Percentiles rank a stretch among this genome's conserved stretches.
phyloP scores from a whole-genome alignment of 2,329 filamentous ascomycete genomes.

The Hypoxylon sp. region DNA sequence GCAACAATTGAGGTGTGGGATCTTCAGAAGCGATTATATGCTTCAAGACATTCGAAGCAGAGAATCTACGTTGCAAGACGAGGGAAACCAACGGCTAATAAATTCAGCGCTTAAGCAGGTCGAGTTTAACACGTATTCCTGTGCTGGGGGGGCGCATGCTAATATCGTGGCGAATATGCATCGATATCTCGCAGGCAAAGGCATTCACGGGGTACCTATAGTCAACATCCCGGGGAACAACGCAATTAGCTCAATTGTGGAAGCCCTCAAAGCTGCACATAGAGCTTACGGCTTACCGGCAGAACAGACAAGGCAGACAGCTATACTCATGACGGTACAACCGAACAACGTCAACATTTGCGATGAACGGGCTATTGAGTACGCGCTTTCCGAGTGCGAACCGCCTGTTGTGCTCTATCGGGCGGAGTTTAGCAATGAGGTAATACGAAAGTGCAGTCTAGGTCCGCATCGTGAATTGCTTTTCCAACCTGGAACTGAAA shows the following conservation, averaged over 20 bases:
- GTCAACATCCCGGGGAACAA: conserved; percentile 53
- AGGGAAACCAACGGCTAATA: neutral
- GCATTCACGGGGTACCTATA: conserved; percentile 49
- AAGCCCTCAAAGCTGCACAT: conserved; percentile 55
- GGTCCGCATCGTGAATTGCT: conserved; percentile 54
- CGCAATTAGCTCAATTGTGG: conserved; percentile 53
- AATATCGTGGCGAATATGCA: conserved; percentile 60
- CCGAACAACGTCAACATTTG: conserved; percentile 61
- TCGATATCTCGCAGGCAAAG: conserved; percentile 52
- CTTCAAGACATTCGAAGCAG: conserved; percentile 46
- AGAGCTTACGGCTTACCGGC: conserved; percentile 50
- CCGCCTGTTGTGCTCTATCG: conserved; percentile 56
- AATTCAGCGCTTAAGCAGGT: conserved; percentile 58
- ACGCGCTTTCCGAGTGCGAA: conserved; percentile 56
- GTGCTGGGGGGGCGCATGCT: conserved; percentile 59
- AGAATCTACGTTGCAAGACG: neutral
- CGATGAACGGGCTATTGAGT: conserved; percentile 63
- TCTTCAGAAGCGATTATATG: conserved; percentile 64
- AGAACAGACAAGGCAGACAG: conserved; percentile 47
- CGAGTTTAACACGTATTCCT: conserved; percentile 62
- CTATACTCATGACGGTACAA: conserved; percentile 61
- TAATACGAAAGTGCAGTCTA: conserved; percentile 53
- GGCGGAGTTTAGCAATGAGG: conserved; percentile 55
- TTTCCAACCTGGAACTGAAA: conserved; percentile 52
- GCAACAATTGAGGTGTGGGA: conserved; percentile 55